Evolutionary conservation across 805 yeast species (phyloP).

Genomic region (Kodamaea nitidulidarum): DNA sequence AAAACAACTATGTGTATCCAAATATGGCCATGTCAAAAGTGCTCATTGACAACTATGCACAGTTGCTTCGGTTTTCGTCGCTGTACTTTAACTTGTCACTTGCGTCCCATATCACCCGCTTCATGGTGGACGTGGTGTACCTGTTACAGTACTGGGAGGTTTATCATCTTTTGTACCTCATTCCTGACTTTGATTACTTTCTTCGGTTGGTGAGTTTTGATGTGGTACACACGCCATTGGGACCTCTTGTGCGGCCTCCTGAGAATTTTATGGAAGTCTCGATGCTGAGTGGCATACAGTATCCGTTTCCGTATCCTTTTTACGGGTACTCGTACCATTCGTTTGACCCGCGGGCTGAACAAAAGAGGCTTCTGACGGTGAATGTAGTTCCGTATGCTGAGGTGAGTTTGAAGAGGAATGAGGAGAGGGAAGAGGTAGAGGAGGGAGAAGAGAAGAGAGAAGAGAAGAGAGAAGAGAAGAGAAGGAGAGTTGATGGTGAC

Average conservation of each 20-base stretch:
- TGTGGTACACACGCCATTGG: constrained; percentile 32
- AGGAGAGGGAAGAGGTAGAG: neutral
- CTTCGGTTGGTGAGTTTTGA: constrained; percentile 34
- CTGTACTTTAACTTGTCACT: constrained; percentile 36
- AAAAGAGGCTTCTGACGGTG: constrained; percentile 20
- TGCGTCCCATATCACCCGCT: constrained; percentile 38
- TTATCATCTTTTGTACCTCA: constrained; percentile 32
- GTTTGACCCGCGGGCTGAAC: constrained; percentile 23
- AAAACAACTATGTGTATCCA: constrained; percentile 24
- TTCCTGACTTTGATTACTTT: constrained; percentile 32
- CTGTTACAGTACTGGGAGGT: constrained; percentile 42
- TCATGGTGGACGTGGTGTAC: constrained; percentile 35
- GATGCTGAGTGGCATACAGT: constrained; percentile 39
- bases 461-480: constrained; percentile 8
- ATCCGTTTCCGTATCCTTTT: constrained; percentile 44
- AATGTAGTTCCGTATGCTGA: neutral
- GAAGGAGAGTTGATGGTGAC: constrained; percentile 4
- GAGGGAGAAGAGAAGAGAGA: constrained; percentile 12
- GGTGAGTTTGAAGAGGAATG: neutral
- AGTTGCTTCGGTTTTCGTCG: constrained; percentile 26
- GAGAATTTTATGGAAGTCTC: constrained; percentile 30
- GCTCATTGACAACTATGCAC: constrained; percentile 36
- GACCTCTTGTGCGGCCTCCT: constrained; percentile 39
- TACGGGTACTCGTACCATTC: constrained; percentile 43
- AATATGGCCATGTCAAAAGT: constrained; percentile 33